A percentile compares a stretch with the other conserved stretches of the same genome.
Evolutionary conservation across 192 early-diverging fungal genomes (phyloP).

Genomic region (Backusella parvicylindrica): DNA sequence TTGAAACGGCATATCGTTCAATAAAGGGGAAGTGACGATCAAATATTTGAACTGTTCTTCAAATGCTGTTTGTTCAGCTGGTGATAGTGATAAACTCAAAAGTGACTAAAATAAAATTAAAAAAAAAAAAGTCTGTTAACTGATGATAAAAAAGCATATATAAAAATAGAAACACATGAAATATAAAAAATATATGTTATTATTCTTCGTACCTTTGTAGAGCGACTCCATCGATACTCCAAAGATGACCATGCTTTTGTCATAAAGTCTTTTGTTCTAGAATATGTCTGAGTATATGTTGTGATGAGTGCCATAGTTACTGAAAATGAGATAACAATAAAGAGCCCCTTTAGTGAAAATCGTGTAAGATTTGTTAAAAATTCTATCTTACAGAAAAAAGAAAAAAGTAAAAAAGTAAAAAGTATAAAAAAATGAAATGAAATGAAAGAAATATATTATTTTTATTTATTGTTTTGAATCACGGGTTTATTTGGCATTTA

Average conservation of each 20-base stretch:
- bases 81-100: constrained; percentile 39
- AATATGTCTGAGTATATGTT: background rate
- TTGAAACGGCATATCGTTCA: constrained; percentile 34
- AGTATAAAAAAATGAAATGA: background rate
- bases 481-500: constrained; percentile 27
- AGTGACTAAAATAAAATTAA: constrained; percentile 27
- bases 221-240: background rate
- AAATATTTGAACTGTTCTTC: constrained; percentile 60
- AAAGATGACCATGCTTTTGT: background rate
- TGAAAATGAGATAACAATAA: background rate
- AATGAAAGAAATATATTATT: background rate
- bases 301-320: background rate
- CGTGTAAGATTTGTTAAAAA: background rate
- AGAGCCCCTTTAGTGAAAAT: background rate
- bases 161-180: background rate
- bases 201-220: background rate
- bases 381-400: background rate
- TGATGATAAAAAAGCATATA: background rate
- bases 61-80: constrained; percentile 47
- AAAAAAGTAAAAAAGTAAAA: background rate
- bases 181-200: no score
- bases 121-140: background rate
- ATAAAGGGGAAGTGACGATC: constrained; percentile 50
- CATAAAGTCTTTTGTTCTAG: background rate
- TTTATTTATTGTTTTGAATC: background rate